These are phyloP conservation scores for Paracoccidioides brasiliensis DNA, from an alignment of 2,329 filamentous ascomycete species.

Conservation along the genomic window DNA sequence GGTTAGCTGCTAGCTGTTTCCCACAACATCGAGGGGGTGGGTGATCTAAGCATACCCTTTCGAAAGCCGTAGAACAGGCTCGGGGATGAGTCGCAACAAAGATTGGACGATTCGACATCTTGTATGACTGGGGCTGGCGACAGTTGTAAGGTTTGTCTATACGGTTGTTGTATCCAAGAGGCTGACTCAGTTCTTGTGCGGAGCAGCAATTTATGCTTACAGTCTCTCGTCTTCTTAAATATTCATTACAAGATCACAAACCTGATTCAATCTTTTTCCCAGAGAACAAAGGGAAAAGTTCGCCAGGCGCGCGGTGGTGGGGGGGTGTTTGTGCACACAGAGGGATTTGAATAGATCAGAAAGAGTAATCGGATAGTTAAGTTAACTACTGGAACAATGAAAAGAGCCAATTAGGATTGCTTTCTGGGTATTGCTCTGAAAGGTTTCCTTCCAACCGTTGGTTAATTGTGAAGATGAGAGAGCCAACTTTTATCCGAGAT, in stretches of 20 bases:
- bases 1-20: constrained; percentile 6
- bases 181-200: not conserved
- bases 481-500: not conserved
- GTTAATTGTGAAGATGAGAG: too few species aligned
- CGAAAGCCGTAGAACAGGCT: constrained; percentile 93
- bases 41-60: constrained; percentile 52
- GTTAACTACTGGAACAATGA: not conserved
- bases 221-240: too few species aligned
- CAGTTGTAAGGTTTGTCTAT: not conserved
- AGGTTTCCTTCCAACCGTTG: too few species aligned
- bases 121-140: constrained; percentile 12
- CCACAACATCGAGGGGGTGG: not conserved
- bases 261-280: not conserved
- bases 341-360: not conserved
- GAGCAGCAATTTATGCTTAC: too few species aligned
- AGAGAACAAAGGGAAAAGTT: not conserved
- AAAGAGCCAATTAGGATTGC: not conserved
- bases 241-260: not conserved
- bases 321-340: not conserved
- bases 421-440: not conserved
- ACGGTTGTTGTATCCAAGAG: too few species aligned
- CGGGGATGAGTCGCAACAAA: constrained; percentile 90
- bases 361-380: not conserved
- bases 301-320: not conserved
- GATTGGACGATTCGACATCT: constrained; percentile 67